Conservation (phyloP, 139 green algal species). For the Chloropicon primus region DNA sequence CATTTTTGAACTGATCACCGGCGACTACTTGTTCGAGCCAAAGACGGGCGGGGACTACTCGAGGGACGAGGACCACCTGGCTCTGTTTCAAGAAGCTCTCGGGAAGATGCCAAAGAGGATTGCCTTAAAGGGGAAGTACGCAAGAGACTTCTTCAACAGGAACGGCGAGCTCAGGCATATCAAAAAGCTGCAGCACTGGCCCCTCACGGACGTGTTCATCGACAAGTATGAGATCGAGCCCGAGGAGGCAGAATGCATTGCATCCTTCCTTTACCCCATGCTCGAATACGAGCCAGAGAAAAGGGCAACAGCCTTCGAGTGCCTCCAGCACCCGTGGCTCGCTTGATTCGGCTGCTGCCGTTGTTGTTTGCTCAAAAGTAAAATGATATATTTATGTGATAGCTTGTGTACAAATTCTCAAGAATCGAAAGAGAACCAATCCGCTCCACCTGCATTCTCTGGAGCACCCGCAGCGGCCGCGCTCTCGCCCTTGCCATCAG, state of each 20-base stretch:
- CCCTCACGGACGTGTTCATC: conserved; percentile 62
- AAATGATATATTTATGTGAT: neutral
- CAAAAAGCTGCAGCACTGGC: conserved; percentile 78
- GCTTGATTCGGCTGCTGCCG: too few species aligned
- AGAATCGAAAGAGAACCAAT: neutral
- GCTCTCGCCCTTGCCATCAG: too few species aligned
- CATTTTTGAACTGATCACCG: conserved; percentile 94
- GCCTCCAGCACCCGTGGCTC: conserved; percentile 86
- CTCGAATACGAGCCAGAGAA: conserved; percentile 67
- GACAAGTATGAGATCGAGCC: conserved; percentile 82
- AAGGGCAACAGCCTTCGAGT: conserved; percentile 65
- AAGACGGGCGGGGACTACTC: conserved; percentile 40
- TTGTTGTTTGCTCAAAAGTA: neutral
- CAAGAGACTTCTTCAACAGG: conserved; percentile 78
- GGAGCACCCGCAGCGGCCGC: too few species aligned
- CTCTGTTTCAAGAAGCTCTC: conserved; percentile 92
- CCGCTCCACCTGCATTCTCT: neutral
- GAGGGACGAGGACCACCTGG: conserved; percentile 95
- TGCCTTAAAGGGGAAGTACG: conserved; percentile 50
- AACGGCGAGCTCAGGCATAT: conserved; percentile 84
- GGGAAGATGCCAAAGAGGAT: conserved; percentile 63
- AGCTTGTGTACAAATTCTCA: neutral
- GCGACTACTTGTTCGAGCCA: conserved; percentile 95
- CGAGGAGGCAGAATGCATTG: conserved; percentile 59
- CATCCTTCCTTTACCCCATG: conserved; percentile 83